These are phyloP conservation scores for Rhizopus arrhizus DNA, from an alignment of 371 early-diverging fungal genomes.

Conservation along the genomic window DNA sequence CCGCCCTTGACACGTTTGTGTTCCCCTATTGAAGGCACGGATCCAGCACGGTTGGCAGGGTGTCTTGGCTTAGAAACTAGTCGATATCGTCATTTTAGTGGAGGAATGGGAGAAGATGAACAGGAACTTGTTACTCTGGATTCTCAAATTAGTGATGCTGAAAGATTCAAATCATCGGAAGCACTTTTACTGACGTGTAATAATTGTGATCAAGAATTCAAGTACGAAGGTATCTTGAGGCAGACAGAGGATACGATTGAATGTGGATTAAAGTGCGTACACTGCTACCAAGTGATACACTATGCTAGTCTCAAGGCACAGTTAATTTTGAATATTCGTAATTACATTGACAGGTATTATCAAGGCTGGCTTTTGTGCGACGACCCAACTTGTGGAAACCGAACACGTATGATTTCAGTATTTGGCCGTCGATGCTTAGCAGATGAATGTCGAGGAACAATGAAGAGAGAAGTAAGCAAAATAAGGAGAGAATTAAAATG, in stretches of 20 bases:
- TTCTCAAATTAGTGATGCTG: constrained; percentile 80
- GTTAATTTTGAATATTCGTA: constrained; percentile 65
- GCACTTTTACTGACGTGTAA: constrained; percentile 64
- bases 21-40: constrained; percentile 88
- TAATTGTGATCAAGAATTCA: constrained; percentile 54
- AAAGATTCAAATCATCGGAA: constrained; percentile 79
- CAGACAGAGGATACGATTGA: constrained; percentile 23
- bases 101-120: constrained; percentile 44
- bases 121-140: constrained; percentile 74
- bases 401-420: constrained; percentile 73
- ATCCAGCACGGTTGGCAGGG: constrained; percentile 77
- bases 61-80: constrained; percentile 81
- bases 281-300: constrained; percentile 57
- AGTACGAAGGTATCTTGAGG: constrained; percentile 62
- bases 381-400: constrained; percentile 65
- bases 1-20: constrained; percentile 94
- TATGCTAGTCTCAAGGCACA: constrained; percentile 57
- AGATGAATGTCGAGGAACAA: constrained; percentile 69
- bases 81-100: constrained; percentile 55
- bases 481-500: not conserved
- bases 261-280: constrained; percentile 60
- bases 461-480: constrained; percentile 64
- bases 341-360: constrained; percentile 71
- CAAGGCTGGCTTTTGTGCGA: constrained; percentile 77
- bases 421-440: constrained; percentile 71